These are phyloP conservation scores for Waltiozyma sp. DNA, from an alignment of 1,139 yeast genomes.

Conservation along the genomic window DNA sequence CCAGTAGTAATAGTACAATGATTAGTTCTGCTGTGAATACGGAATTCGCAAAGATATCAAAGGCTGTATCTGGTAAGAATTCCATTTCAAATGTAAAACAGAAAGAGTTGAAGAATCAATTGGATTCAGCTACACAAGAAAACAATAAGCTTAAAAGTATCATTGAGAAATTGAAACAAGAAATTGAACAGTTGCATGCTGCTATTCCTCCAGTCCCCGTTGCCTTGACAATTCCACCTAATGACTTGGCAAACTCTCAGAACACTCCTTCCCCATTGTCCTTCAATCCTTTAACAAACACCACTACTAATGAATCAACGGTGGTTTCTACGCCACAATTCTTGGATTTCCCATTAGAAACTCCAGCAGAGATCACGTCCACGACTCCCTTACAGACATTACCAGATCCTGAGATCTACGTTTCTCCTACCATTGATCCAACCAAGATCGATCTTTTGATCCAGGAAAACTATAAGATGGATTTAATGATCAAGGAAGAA, in stretches of 20 bases:
- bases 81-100: background rate
- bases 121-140: constrained; percentile 28
- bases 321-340: background rate
- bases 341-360: background rate
- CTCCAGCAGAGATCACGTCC: background rate
- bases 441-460: constrained; percentile 13
- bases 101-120: constrained; percentile 19
- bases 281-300: background rate
- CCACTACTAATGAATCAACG: background rate
- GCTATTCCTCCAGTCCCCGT: no score
- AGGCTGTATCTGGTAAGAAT: no score
- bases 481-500: background rate
- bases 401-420: background rate
- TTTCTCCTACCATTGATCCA: constrained; percentile 25
- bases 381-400: background rate
- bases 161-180: constrained; percentile 25
- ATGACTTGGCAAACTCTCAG: background rate
- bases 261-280: background rate
- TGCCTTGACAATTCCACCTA: no score
- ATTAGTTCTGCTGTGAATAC: background rate
- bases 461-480: background rate
- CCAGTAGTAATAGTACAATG: background rate
- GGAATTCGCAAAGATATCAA: background rate
- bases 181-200: constrained; percentile 16
- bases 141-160: constrained; percentile 29